Evolutionary conservation across 2,329 filamentous ascomycete species (phyloP), one percentile per base, ranked within the genome.

Genomic region (Coleophoma cylindrospora): DNA sequence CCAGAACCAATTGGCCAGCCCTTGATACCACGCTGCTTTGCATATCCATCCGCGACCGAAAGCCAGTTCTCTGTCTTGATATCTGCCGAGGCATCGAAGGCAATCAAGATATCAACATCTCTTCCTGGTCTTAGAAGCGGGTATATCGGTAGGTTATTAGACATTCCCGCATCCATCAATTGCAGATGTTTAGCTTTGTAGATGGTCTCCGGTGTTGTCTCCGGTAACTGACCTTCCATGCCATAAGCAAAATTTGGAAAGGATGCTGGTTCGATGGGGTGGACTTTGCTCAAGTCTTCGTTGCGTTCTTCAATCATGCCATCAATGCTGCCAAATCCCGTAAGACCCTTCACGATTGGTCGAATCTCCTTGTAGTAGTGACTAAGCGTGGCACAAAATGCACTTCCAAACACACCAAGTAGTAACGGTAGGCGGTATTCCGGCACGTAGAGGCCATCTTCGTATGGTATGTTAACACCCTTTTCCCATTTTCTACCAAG

Each of bases 151-250:
- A 99, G 75, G 63, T 99, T 99, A 66, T 99, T 97, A 57, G 89
- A 95, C 94, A 99, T 99, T 46, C 94, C 94, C 2, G 94, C 91
- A 67, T 99, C 94, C 91, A 96, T 97, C 14, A 92, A 77, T 56
- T 89, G 85, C 15, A 92, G 76, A 65, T 95, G 86, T 41, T 84
- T 76, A 13, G 76, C 77, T 15, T 81, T 74, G 60, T 88, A 84
- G 37, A 96, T 81, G 51, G 82, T 90, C 33, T 85, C 80, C 0
- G 94, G 91, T n/a, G 86, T 87, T 0, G 89, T 88, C 1, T 80
- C 69, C 1, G 90, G 87, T 7, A 99, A 74, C 53, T 81, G 76
- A 12, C 81, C 84, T 59, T 87, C 78, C 84, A 99, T 87, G 9
- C 87, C 88, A 53, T 90, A 83, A 0, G 85, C 85, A 63, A 87